phyloP scores from a whole-genome alignment of 345 rosid species.

The Angophora floribunda region DNA sequence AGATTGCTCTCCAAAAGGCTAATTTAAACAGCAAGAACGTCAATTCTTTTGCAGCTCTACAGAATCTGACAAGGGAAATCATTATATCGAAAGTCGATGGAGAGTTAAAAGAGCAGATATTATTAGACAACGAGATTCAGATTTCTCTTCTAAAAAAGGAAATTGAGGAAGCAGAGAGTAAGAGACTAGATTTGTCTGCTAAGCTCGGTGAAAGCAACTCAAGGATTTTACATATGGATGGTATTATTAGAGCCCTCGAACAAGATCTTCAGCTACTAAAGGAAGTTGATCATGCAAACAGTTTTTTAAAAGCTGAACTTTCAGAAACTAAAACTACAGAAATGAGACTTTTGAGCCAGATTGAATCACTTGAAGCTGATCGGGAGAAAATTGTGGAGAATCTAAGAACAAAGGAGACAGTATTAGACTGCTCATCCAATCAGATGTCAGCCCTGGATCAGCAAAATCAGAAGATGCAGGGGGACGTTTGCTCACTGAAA shows the following conservation, averaged over 20 bases:
- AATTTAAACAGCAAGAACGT: constrained; percentile 18
- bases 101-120: constrained; percentile 31
- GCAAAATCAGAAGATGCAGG: constrained; percentile 15
- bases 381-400: constrained; percentile 5
- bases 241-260: constrained; percentile 16
- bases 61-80: constrained; percentile 37
- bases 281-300: constrained; percentile 18
- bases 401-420: constrained; percentile 24
- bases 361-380: constrained; percentile 30
- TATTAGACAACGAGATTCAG: constrained; percentile 25
- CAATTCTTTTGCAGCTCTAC: constrained; percentile 24
- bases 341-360: constrained; percentile 11
- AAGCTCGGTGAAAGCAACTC: constrained; percentile 17
- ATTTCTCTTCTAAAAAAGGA: constrained; percentile 19
- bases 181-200: constrained; percentile 17
- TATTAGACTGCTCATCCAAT: constrained; percentile 12
- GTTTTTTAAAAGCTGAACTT: constrained; percentile 14
- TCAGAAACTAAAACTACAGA: constrained; percentile 9
- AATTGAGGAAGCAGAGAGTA: constrained; percentile 20
- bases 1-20: constrained; percentile 23
- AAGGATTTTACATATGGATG: constrained; percentile 23
- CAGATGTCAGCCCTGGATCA: constrained; percentile 6
- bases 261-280: constrained; percentile 12
- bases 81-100: constrained; percentile 36
- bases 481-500: constrained; percentile 13